Conservation (phyloP, 441 rosid genomes). For the Eutrema salsugineum region DNA sequence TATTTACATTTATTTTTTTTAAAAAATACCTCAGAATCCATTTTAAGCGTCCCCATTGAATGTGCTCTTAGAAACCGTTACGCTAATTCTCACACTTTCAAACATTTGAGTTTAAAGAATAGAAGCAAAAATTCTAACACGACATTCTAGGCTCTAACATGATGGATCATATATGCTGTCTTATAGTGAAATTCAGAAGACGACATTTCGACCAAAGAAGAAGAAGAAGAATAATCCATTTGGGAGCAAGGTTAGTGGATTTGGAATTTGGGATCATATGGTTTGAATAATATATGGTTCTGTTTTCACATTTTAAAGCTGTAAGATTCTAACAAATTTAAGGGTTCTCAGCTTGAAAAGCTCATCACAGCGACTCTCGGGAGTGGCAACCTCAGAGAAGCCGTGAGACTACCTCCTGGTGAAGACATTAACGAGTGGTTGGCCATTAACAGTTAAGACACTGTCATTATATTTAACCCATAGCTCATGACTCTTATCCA, state of each 20-base stretch:
- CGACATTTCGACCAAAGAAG: neutral
- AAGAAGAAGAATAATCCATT: neutral
- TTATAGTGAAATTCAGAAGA: neutral
- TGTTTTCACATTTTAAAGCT: neutral
- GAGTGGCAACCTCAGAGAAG: constrained; percentile 75
- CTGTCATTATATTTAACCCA: neutral
- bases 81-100: neutral
- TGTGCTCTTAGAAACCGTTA: too few species aligned
- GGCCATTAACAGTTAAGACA: constrained; percentile 66
- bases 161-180: neutral
- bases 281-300: neutral
- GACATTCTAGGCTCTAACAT: neutral
- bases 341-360: constrained; percentile 72
- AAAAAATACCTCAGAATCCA: too few species aligned
- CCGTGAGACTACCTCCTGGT: constrained; percentile 83
- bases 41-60: too few species aligned
- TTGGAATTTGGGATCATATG: neutral
- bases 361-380: constrained; percentile 67
- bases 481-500: neutral
- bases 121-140: neutral
- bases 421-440: constrained; percentile 92
- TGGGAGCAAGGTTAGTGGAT: constrained; percentile 3
- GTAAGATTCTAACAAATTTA: neutral
- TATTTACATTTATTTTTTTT: too few species aligned
- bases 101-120: neutral